A percentile compares a stretch with the other conserved stretches of the same genome.
phyloP scores from a whole-genome alignment of 2,329 filamentous ascomycete species.

The Sporothrix inflata region DNA sequence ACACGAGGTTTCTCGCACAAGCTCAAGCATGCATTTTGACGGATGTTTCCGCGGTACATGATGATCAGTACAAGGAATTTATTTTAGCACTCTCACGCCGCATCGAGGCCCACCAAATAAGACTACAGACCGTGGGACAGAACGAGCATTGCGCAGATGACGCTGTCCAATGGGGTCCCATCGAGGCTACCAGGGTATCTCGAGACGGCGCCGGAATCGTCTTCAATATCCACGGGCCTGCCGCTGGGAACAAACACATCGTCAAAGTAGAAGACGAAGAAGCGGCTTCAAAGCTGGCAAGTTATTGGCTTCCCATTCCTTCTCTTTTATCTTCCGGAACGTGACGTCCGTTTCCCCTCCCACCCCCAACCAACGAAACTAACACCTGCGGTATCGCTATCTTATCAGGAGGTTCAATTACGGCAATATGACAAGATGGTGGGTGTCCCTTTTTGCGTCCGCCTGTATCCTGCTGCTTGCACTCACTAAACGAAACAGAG shows the following conservation, averaged over 20 bases:
- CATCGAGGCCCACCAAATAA: neutral
- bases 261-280: neutral
- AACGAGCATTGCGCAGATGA: neutral
- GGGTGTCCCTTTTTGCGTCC: neutral
- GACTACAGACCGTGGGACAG: neutral
- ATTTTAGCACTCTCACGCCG: neutral
- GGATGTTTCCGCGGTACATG: neutral
- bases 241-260: neutral
- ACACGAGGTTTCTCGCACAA: neutral
- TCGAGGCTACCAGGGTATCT: neutral
- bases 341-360: too few species aligned
- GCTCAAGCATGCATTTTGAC: neutral
- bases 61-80: neutral
- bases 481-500: slow-evolving; percentile 13
- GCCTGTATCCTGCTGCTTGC: too few species aligned
- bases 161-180: neutral
- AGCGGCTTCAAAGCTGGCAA: neutral
- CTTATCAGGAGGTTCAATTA: slow-evolving; percentile 6
- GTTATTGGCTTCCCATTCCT: neutral
- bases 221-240: neutral
- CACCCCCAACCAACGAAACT: neutral
- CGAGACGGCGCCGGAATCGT: neutral
- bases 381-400: neutral
- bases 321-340: neutral
- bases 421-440: slow-evolving; percentile 29